phyloP scores from a whole-genome alignment of 2,329 filamentous ascomycete species.

The Sordariomycetes sp. region DNA sequence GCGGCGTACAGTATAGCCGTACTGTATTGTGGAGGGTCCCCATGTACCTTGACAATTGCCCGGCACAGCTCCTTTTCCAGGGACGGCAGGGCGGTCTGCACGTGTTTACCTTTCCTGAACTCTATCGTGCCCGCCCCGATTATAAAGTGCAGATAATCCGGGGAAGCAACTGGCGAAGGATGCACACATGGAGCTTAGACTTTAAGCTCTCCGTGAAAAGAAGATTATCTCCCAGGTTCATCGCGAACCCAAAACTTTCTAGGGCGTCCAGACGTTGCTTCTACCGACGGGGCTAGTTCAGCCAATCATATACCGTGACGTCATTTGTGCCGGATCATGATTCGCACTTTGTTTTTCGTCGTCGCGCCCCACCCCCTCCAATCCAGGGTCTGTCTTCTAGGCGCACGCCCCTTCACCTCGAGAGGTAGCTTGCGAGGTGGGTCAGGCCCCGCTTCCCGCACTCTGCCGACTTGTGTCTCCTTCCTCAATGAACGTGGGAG shows the following conservation, averaged over 20 bases:
- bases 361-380: background rate
- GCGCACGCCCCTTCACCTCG: background rate
- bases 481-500: background rate
- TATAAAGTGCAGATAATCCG: background rate
- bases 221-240: background rate
- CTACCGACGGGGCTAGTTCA: background rate
- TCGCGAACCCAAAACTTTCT: background rate
- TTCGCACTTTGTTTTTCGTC: background rate
- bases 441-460: background rate
- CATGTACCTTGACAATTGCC: background rate
- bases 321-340: background rate
- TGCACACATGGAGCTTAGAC: background rate
- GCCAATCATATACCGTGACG: background rate
- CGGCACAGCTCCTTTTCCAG: background rate
- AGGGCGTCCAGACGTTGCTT: background rate
- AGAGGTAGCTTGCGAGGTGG: background rate
- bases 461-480: background rate
- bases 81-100: background rate
- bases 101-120: background rate
- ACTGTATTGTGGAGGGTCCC: background rate
- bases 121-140: background rate
- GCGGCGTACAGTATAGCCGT: background rate
- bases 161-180: background rate
- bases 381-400: background rate
- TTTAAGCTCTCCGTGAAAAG: background rate